Base-by-base conservation (phyloP, 1,139 yeast species). In the Tardiomyces digboiensis region DNA sequence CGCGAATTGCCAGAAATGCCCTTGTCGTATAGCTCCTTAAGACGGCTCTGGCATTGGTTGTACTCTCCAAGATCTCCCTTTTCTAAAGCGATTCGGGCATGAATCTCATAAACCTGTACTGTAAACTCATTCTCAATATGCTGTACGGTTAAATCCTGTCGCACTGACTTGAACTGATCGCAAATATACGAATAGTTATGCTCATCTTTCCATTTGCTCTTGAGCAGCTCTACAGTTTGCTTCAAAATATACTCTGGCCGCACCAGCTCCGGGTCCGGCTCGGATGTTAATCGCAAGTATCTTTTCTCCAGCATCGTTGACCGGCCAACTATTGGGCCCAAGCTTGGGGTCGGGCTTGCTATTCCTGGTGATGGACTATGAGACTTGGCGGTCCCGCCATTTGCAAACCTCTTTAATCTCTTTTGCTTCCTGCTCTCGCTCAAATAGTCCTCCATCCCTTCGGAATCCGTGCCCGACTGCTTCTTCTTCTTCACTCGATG, bases 71-170 rank as follows among this genome's bases (percentile, higher is more conserved):
- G 65, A 61, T 91, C 98, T 41, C 76, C 72, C 58, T 82, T 80
- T 52, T 80, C 83, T 37, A 91, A 72, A 0, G 97, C 94, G n/a
- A 89, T 70, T 42, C 88, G 75, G 6, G 94, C 95, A 62, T 91
- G 95, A 2, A 79, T 74, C 61, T 87, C 95, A 61, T 91, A 91
- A 0, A 88, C 95, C 44, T 66, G 59, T 10, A 87, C 76, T 0
- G 96, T 77, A 57, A 91, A 85, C 40, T 77, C 82, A 57, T 80
- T 79, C 56, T 81, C 82, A 40, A 91, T 81, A 59, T 85, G 86
- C 63, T 91, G 98, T 7, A 91, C 97, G 3, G 95, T 85, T 52
- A 91, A 66, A 65, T 91, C 98, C 62, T 91, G 98, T 53, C 98
- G 71, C 49, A 91, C 72, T 0, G 97, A 84, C 62, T 89, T 89